phyloP scores from a whole-genome alignment of 495 filamentous ascomycete species.

The Daldinia vernicosa region DNA sequence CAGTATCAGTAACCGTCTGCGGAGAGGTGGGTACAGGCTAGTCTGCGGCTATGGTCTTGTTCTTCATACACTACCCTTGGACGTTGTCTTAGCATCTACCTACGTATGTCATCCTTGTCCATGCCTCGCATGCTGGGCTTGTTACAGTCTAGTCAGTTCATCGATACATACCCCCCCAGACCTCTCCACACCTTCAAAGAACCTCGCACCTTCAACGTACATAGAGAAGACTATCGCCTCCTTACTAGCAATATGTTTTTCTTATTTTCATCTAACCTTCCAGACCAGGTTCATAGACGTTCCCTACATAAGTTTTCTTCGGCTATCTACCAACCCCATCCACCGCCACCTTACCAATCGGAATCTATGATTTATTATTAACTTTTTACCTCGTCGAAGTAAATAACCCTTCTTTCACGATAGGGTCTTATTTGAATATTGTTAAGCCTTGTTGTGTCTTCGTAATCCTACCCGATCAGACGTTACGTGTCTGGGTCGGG shows the following conservation, averaged over 20 bases:
- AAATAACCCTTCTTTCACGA: neutral
- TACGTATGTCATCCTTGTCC: conserved; percentile 38
- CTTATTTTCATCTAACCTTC: conserved; percentile 12
- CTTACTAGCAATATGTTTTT: conserved; percentile 17
- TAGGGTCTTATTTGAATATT: neutral
- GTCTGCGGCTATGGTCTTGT: conserved; percentile 28
- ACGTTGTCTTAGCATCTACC: conserved; percentile 34
- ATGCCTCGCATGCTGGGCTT: conserved; percentile 46
- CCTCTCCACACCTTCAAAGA: conserved; percentile 40
- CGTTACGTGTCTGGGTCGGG: neutral
- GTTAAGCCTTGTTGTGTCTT: neutral
- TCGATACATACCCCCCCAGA: conserved; percentile 43
- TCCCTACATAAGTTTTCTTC: neutral
- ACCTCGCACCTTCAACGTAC: conserved; percentile 30
- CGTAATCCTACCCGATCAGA: neutral
- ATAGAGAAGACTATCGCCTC: conserved; percentile 31
- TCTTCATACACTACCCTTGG: conserved; percentile 34
- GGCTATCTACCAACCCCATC: neutral
- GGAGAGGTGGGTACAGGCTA: conserved; percentile 37
- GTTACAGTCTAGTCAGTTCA: conserved; percentile 46
- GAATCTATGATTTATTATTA: no score
- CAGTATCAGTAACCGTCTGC: conserved; percentile 31
- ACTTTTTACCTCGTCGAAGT: neutral
- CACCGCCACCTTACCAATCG: neutral
- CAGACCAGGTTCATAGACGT: neutral